These are phyloP conservation scores for Spizellomyces punctatus DNA, from an alignment of 192 early-diverging fungal species.

Conservation along the genomic window DNA sequence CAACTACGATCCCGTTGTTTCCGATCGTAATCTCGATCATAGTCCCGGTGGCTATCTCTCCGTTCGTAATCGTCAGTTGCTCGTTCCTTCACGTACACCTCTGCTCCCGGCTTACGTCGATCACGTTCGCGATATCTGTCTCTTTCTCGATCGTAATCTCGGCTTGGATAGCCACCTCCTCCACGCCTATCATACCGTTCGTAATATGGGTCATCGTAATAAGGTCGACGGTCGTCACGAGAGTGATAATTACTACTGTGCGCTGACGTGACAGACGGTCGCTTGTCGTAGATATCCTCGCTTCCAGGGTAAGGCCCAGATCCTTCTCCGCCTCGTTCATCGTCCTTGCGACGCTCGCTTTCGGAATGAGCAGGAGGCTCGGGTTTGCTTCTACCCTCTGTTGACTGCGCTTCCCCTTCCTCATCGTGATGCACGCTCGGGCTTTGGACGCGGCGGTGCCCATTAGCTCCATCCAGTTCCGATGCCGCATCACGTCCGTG, in stretches of 20 bases:
- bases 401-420: too few species aligned
- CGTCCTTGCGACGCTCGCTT: neutral
- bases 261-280: neutral
- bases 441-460: neutral
- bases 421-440: neutral
- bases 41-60: conserved; percentile 3
- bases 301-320: neutral
- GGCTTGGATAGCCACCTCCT: neutral
- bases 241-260: neutral
- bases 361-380: neutral
- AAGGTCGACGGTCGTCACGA: neutral
- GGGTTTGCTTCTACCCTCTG: neutral
- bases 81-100: conserved; percentile 16
- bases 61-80: neutral
- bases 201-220: conserved; percentile 6
- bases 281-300: neutral
- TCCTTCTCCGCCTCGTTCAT: neutral
- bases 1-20: neutral
- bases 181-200: neutral
- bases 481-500: neutral
- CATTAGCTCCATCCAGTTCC: neutral
- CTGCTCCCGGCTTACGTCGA: neutral
- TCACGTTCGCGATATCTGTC: conserved; percentile 9
- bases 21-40: neutral
- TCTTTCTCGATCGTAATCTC: conserved; percentile 22